These are phyloP conservation scores for Penicillium thymicola DNA, from an alignment of 2,329 filamentous ascomycete species.

Conservation along the genomic window DNA sequence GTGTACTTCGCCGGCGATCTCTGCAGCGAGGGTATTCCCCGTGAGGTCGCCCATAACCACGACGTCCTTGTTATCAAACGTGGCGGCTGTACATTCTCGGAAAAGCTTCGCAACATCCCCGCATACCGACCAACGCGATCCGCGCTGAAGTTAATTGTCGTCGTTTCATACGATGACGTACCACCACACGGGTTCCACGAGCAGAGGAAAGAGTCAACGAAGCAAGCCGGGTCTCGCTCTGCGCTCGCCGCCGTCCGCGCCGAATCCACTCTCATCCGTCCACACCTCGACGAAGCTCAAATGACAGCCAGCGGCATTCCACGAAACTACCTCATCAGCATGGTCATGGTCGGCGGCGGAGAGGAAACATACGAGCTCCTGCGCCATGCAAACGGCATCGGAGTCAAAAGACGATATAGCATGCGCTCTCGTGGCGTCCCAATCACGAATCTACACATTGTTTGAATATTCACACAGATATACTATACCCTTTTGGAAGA, in stretches of 20 bases:
- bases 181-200: conserved; percentile 9
- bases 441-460: conserved; percentile 74
- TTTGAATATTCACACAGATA: conserved; percentile 37
- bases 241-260: conserved; percentile 42
- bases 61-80: conserved; percentile 79
- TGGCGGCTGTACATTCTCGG: conserved; percentile 77
- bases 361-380: conserved; percentile 64
- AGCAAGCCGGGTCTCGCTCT: conserved; percentile 21
- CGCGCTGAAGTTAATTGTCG: conserved; percentile 74
- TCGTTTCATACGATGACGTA: conserved; percentile 62
- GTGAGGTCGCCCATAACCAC: conserved; percentile 53
- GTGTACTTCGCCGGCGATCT: conserved; percentile 73
- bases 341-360: conserved; percentile 78
- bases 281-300: conserved; percentile 73
- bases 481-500: conserved; percentile 13
- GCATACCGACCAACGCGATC: conserved; percentile 60
- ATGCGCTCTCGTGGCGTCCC: conserved; percentile 76
- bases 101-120: conserved; percentile 83
- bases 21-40: conserved; percentile 53
- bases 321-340: conserved; percentile 69
- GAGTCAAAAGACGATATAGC: conserved; percentile 72
- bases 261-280: conserved; percentile 52
- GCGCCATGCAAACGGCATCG: conserved; percentile 62
- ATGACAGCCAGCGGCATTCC: conserved; percentile 65
- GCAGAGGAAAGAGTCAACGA: neutral